A percentile compares a stretch with the other conserved stretches of the same genome.
phyloP scores from a whole-genome alignment of 371 early-diverging fungal genomes.

The Catenaria anguillulae region DNA sequence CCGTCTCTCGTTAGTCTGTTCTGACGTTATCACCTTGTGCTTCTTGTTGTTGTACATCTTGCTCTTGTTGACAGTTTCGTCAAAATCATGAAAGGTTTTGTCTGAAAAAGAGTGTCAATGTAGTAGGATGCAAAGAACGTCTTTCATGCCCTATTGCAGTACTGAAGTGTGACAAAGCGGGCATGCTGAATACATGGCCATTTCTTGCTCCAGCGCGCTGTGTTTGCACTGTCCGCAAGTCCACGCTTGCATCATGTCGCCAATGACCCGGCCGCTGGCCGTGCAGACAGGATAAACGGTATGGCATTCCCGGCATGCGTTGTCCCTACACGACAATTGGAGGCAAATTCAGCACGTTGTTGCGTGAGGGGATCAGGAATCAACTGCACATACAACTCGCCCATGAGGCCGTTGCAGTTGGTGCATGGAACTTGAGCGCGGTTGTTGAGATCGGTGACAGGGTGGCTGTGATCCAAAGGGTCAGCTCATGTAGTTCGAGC shows the following conservation, averaged over 20 bases:
- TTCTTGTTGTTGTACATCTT: too few relatives aligned
- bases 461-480: too few relatives aligned
- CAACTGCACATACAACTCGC: constrained; percentile 26
- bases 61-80: too few relatives aligned
- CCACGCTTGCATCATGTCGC: constrained; percentile 25
- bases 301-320: constrained; percentile 24
- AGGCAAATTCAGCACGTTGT: too few relatives aligned
- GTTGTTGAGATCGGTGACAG: constrained; percentile 22
- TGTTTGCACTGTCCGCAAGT: constrained; percentile 39
- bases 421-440: constrained; percentile 21
- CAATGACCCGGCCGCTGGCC: constrained; percentile 33
- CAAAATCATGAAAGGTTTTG: too few relatives aligned
- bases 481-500: too few relatives aligned
- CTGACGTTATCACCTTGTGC: too few relatives aligned
- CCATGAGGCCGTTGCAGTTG: constrained; percentile 25
- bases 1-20: too few relatives aligned
- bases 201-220: constrained; percentile 30
- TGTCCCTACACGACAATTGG: constrained; percentile 13
- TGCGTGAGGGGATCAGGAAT: too few relatives aligned
- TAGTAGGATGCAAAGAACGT: too few relatives aligned
- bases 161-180: constrained; percentile 25
- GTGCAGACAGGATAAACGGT: constrained; percentile 32
- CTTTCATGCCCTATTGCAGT: too few relatives aligned
- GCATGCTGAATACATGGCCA: constrained; percentile 24
- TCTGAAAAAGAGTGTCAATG: too few relatives aligned